A percentile compares a stretch with the other conserved stretches of the same genome.
Evolutionary conservation across 2,329 filamentous ascomycete genomes (phyloP).

Genomic region (Coniosporium tulheliwenetii): DNA sequence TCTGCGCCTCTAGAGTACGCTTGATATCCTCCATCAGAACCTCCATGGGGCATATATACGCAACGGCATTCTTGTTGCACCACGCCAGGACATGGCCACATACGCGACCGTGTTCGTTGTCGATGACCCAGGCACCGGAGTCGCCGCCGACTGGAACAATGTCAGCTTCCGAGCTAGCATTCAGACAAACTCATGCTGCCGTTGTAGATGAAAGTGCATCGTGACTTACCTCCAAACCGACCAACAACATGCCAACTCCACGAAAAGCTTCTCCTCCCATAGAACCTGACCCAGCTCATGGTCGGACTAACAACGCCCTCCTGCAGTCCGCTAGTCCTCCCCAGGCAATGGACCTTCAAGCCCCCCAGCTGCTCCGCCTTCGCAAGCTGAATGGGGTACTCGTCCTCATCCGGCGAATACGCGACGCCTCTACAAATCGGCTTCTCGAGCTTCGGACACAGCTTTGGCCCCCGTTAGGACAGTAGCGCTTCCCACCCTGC

Average conservation of each 20-base stretch:
- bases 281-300: conserved; percentile 74
- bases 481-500: conserved; percentile 31
- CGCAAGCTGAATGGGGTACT: conserved; percentile 41
- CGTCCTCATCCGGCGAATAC: neutral
- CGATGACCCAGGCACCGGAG: conserved; percentile 84
- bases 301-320: conserved; percentile 62
- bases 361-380: conserved; percentile 50
- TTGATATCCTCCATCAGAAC: conserved; percentile 74
- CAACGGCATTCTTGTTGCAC: conserved; percentile 63
- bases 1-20: conserved; percentile 53
- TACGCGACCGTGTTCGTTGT: conserved; percentile 60
- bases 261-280: conserved; percentile 66
- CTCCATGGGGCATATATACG: conserved; percentile 94
- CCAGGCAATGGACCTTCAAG: conserved; percentile 71
- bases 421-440: conserved; percentile 15
- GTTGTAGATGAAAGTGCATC: conserved; percentile 17
- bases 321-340: conserved; percentile 72
- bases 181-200: no score
- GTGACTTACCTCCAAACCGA: conserved; percentile 29
- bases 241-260: conserved; percentile 51
- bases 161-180: no score
- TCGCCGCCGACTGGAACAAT: conserved; percentile 54
- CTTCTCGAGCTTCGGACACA: conserved; percentile 15
- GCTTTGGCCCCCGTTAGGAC: conserved; percentile 8
- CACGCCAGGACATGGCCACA: conserved; percentile 86